Evolutionary conservation across 1,284 basidiomycete species (phyloP).

Genomic region (Naganishia sp.): DNA sequence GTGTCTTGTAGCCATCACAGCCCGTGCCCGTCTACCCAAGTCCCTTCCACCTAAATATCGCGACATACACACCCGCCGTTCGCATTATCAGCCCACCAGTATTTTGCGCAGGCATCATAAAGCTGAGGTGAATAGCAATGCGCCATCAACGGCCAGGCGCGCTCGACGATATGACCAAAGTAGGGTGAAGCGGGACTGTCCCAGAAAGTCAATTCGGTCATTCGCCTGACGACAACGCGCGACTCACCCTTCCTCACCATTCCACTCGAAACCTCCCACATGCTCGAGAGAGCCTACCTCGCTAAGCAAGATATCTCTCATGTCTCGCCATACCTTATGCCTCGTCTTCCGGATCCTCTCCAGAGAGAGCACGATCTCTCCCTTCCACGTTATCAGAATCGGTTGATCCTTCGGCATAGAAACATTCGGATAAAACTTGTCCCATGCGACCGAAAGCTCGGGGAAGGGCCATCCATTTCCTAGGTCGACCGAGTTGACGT

Average conservation of each 20-base stretch:
- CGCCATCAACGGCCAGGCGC: conserved; percentile 24
- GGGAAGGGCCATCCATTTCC: background rate
- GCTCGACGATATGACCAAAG: conserved; percentile 19
- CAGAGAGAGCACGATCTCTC: conserved; percentile 7
- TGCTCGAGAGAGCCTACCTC: conserved; percentile 4
- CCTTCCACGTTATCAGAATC: conserved; percentile 12
- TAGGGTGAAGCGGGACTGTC: conserved; percentile 6
- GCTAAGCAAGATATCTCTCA: conserved; percentile 3
- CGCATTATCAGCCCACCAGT: conserved; percentile 8
- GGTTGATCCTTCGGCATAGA: background rate
- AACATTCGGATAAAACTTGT: conserved; percentile 9
- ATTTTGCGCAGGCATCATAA: background rate
- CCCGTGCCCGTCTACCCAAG: background rate
- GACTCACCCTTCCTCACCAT: conserved; percentile 18
- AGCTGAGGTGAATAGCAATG: conserved; percentile 6
- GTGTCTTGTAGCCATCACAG: too few relatives aligned
- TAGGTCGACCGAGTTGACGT: too few relatives aligned
- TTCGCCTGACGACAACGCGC: background rate
- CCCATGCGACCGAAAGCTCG: conserved; percentile 11
- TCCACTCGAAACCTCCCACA: conserved; percentile 19
- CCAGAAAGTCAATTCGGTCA: background rate
- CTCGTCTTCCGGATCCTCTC: background rate
- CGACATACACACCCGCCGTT: conserved; percentile 9
- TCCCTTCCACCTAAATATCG: background rate
- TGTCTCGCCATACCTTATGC: background rate